Base-by-base conservation (phyloP, 2,329 filamentous ascomycete genomes). In the Sporothrix luriei region DNA sequence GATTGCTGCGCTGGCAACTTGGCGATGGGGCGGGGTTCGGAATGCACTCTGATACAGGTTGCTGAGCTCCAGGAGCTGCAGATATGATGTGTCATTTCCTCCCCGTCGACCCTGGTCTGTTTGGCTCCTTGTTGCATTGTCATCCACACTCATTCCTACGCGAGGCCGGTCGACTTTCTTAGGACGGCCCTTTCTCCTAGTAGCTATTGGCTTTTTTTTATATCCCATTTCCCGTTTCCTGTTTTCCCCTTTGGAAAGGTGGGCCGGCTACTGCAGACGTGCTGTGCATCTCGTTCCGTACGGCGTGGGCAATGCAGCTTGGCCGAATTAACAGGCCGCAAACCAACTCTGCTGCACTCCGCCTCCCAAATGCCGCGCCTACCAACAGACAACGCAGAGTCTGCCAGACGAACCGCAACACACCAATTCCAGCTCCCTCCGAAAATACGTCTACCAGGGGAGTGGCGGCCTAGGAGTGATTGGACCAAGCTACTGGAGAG, bases 11-110 rank as follows among this genome's bases (percentile, higher is more conserved):
- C 64, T 66, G 49, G 64, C 64, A 54, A 55, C 29, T 51, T 66
- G 62, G 48, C 62, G 46, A 66, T 52, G 62, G 62, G 29, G 29
- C 24, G 43, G 43, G 33, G 26, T 38, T 48, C 40, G 48, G 19
- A 24, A n/a, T 24, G 48, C 62, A 43, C 26, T 65, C 13, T 49
- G 48, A 52, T 38, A 52, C n/a, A 40, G 64, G 33, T 11, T 13
- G 19, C 48, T 26, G 49, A 66, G 64, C 64, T 55, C 10, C 38
- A 40, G 26, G 38, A 46, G 55, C n/a, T 38, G 48, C 51, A 54
- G 48, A 69, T 26, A n/a, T 64, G 67, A 64, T 64, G n/a, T 26
- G 49, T 64, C 55, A 62, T 33, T 43, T 69, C 65, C 49, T 13
- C 1, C 9, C 46, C 26, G 7, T 65, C 19, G 11, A 51, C 43